These are phyloP conservation scores for Scenedesmus sp. DNA, from an alignment of 163 green algal species.

Conservation along the genomic window DNA sequence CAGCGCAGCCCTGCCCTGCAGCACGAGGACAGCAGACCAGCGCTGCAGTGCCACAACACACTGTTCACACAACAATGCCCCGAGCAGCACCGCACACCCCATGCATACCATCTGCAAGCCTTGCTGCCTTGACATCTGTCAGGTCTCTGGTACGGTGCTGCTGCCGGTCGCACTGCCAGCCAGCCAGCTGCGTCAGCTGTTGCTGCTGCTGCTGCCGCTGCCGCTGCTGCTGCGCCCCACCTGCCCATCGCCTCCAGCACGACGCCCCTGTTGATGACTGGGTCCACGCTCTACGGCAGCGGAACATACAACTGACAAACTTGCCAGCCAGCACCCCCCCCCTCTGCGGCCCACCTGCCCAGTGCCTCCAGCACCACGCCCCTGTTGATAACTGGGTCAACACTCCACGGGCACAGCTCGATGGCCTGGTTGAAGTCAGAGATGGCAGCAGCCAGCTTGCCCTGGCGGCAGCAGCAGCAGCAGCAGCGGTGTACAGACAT, in stretches of 20 bases:
- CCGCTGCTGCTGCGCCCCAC: not conserved
- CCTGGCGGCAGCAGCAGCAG: conserved; percentile 59
- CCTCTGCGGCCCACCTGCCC: conserved; percentile 34
- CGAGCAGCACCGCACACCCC: too few relatives aligned
- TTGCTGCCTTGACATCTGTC: too few relatives aligned
- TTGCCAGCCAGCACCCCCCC: not conserved
- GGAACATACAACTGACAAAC: conserved; percentile 60
- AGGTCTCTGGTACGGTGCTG: too few relatives aligned
- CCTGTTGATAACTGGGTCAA: conserved; percentile 79
- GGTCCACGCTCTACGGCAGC: conserved; percentile 67
- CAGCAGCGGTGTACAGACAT: not conserved
- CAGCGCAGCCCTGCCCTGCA: too few relatives aligned
- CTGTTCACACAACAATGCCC: too few relatives aligned
- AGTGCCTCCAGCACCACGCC: conserved; percentile 87
- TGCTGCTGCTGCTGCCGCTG: too few relatives aligned
- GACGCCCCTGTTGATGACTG: conserved; percentile 81
- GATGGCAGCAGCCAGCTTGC: conserved; percentile 82
- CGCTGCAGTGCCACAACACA: too few relatives aligned
- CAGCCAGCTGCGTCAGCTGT: too few relatives aligned
- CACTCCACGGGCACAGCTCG: conserved; percentile 77
- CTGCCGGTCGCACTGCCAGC: too few relatives aligned
- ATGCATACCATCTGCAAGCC: too few relatives aligned
- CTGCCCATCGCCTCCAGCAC: conserved; percentile 78
- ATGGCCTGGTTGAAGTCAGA: conserved; percentile 89
- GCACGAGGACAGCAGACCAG: too few relatives aligned